Evolutionary conservation across 2,329 filamentous ascomycete species (phyloP), one percentile per base, ranked within the genome.

Genomic region (Ophiobolus disseminans): DNA sequence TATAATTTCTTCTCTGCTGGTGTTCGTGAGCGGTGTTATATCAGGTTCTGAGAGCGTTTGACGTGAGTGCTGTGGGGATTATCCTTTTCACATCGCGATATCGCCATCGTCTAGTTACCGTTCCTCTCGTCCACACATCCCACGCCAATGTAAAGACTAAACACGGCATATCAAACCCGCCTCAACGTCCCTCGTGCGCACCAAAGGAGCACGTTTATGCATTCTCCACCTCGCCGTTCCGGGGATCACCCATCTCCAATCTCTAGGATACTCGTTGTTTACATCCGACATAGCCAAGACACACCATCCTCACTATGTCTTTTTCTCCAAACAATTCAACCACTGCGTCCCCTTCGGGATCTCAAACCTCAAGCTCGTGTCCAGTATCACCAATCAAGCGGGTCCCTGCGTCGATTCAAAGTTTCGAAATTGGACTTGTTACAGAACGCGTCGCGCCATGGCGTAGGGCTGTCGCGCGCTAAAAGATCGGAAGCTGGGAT

Each of bases 371-470:
- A 14, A 14, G 9, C 9, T 14, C n/a, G n/a, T 14, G n/a, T 7
- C 30, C 9, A 32, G 7, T 32, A 14, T 7, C 30, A 14, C 10
- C 7, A 14, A 3, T 13, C 13, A 2, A n/a, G 21, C 19, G 38
- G 46, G 37, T 41, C 28, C 28, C 32, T 41, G 47, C 17, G 17
- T 45, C 40, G 13, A 47, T 35, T 43, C 36, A 42, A 26, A 40
- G 52, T 48, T 53, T 53, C 49, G 45, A 48, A 28, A 41, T 22
- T 20, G n/a, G 37, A 23, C 35, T n/a, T 54, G 54, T 48, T 39
- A 51, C 51, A 31, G 35, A 31, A 23, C 42, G 21, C 28, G 50
- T 45, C 44, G 40, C 54, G 52, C 51, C 44, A 51, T 47, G 20
- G 21, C 39, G 43, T 25, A 13, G 32, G 16, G 36, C 36, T 35